These are phyloP conservation scores for Mercurialis annua DNA, from an alignment of 345 rosid species.

Conservation along the genomic window DNA sequence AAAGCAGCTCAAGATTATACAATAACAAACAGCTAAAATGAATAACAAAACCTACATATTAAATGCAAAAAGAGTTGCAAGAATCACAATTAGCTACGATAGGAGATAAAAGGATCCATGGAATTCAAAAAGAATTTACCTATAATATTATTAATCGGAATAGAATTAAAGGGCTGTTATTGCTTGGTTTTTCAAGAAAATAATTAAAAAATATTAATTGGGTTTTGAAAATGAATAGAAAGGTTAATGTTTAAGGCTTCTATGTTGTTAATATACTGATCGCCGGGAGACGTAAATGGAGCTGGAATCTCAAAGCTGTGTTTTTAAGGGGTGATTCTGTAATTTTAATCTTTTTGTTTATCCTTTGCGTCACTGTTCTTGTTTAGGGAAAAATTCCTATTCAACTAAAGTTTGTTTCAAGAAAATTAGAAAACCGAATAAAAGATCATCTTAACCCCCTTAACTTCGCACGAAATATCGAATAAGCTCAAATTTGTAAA, in stretches of 20 bases:
- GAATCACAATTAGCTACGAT: neutral
- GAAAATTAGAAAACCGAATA: too few relatives aligned
- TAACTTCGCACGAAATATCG: too few relatives aligned
- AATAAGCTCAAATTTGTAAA: too few relatives aligned
- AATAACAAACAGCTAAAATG: constrained; percentile 5
- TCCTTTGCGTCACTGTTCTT: too few relatives aligned
- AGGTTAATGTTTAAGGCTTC: neutral
- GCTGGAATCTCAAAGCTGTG: constrained; percentile 7
- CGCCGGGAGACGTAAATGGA: neutral
- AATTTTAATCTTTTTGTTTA: neutral
- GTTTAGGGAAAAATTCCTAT: too few relatives aligned
- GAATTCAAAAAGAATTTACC: neutral
- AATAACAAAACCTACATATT: neutral
- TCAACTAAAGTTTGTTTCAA: too few relatives aligned
- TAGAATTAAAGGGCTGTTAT: neutral
- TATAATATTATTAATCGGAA: neutral
- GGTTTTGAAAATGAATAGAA: neutral
- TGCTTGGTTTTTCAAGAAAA: neutral
- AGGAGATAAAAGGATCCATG: neutral
- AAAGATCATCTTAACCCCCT: too few relatives aligned
- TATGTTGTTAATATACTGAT: neutral
- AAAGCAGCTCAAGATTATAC: neutral
- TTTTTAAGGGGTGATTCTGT: neutral
- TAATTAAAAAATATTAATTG: too few relatives aligned
- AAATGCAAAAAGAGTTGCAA: neutral